These are phyloP conservation scores for Boletus insuetus DNA, from an alignment of 768 basidiomycete genomes.

Conservation along the genomic window DNA sequence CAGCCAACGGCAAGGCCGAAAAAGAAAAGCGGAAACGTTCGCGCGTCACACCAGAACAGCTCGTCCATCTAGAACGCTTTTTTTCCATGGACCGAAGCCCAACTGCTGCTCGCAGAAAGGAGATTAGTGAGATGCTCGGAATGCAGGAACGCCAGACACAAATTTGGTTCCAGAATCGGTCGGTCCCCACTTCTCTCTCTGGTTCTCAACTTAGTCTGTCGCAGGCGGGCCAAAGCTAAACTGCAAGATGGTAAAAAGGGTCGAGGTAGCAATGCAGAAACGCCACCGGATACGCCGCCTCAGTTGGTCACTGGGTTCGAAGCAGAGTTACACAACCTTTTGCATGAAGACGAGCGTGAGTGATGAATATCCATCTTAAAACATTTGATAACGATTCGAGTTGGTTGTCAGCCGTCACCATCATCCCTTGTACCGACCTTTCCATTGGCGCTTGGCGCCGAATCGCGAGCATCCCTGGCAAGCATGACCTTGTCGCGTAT, in stretches of 20 bases:
- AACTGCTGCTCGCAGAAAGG: constrained; percentile 64
- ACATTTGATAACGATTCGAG: neutral
- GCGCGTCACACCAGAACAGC: constrained; percentile 77
- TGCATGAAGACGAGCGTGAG: constrained; percentile 79
- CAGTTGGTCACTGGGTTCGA: constrained; percentile 52
- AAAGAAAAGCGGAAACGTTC: constrained; percentile 71
- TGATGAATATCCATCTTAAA: constrained; percentile 1
- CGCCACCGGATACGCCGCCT: constrained; percentile 50
- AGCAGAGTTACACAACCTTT: constrained; percentile 56
- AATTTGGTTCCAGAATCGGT: constrained; percentile 89
- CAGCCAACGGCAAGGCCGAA: constrained; percentile 31
- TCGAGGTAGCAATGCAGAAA: constrained; percentile 33
- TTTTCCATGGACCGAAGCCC: constrained; percentile 72
- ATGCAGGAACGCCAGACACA: constrained; percentile 89
- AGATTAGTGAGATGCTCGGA: constrained; percentile 70
- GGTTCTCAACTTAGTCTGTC: neutral
- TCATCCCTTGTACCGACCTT: constrained; percentile 74
- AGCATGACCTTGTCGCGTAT: constrained; percentile 74
- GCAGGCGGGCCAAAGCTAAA: constrained; percentile 81
- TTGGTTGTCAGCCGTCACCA: constrained; percentile 53
- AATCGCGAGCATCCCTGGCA: constrained; percentile 51
- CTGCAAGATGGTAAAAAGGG: constrained; percentile 58
- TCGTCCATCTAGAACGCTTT: constrained; percentile 69
- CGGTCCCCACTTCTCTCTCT: neutral
- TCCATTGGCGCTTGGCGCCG: constrained; percentile 79